Evolutionary conservation across 2,329 filamentous ascomycete species (phyloP), one percentile per base, ranked within the genome.

Genomic region (Malbranchea zuffiana): DNA sequence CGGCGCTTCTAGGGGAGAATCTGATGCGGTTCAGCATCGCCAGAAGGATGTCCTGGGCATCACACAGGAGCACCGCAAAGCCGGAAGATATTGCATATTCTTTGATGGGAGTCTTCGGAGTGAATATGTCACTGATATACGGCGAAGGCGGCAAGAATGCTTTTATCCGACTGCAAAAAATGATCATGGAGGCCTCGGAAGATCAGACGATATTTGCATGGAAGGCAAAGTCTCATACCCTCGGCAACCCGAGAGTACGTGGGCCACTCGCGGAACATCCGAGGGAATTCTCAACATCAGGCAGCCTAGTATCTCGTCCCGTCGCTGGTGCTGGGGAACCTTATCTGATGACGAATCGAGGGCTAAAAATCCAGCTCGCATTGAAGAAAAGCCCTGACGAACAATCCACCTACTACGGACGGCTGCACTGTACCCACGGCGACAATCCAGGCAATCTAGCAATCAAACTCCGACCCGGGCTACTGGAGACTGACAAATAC

Each of bases 11-110:
- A 3, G 26, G 34, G 6, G 25, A 16, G 7, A 27, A 25, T 8
- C 28, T 27, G n/a, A 20, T 37, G 6, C 19, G 27, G 4, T 15
- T 37, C 12, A 47, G 44, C 5, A 24, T 47, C 13, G 44, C 41
- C 6, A 32, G 44, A 29, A 31, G 41, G 3, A 51, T 55, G 49
- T 49, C 46, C 6, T 55, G 52, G 53, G 53, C 53, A 1, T 33
- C 52, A 2, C 16, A 31, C 6, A 29, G 53, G 18, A 20, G 29
- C 15, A 53, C 53, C 5, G 46, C 49, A 1, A 35, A 47, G 21
- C 11, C 43, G 2, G 51, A 53, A 23, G 52, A 55, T 32, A 36
- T 35, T 1, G 51, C 55, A 2, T 58, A 56, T 39, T 46, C 49
- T 31, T 42, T 56, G 7, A 21, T 57, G 10, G 54, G 54, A 1